phyloP scores from a whole-genome alignment of 192 early-diverging fungal species.

The Gonapodya sp. region DNA sequence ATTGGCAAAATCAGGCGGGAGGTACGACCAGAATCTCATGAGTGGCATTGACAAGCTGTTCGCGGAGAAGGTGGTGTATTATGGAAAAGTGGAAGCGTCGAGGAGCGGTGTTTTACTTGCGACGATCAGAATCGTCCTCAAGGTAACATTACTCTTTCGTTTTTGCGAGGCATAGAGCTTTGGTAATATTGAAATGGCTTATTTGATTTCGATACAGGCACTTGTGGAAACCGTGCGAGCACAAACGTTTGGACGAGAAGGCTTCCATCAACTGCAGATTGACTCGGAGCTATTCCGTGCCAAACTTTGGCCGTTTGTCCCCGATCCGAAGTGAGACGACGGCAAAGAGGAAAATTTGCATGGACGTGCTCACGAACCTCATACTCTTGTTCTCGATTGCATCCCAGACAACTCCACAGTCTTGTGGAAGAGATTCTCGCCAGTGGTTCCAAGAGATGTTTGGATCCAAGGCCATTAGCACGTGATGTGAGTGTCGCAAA shows the following conservation, averaged over 20 bases:
- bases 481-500: too few relatives aligned
- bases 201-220: slow-evolving; percentile 14
- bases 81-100: slow-evolving; percentile 43
- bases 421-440: not conserved
- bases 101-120: slow-evolving; percentile 34
- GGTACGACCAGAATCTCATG: not conserved
- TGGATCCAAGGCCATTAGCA: not conserved
- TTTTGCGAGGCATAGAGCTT: not conserved
- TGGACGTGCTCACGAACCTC: not conserved
- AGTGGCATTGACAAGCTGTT: slow-evolving; percentile 63
- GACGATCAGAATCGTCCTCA: slow-evolving; percentile 49
- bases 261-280: slow-evolving; percentile 56
- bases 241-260: slow-evolving; percentile 32
- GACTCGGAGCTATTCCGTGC: slow-evolving; percentile 47
- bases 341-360: too few relatives aligned
- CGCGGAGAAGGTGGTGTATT: slow-evolving; percentile 54
- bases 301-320: slow-evolving; percentile 22
- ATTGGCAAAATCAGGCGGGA: slow-evolving; percentile 14
- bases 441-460: not conserved
- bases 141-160: slow-evolving; percentile 30
- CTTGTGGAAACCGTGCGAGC: slow-evolving; percentile 44
- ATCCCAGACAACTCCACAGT: slow-evolving; percentile 1
- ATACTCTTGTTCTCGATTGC: not conserved
- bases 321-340: slow-evolving; percentile 16
- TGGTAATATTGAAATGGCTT: not conserved